phyloP scores from a whole-genome alignment of 768 basidiomycete species.

The Russula sp. region DNA sequence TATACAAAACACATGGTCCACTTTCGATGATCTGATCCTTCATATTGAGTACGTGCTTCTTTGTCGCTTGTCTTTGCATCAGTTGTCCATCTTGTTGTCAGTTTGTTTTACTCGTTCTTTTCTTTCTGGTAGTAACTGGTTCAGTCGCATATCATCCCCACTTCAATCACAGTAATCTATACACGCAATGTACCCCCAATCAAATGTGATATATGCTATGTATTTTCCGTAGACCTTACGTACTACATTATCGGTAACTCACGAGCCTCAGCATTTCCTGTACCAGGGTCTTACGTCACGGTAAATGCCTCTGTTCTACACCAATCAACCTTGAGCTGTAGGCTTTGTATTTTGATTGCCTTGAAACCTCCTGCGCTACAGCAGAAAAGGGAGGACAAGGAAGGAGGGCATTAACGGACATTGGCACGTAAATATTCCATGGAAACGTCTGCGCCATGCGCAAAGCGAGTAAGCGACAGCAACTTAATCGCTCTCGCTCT shows the following conservation, averaged over 20 bases:
- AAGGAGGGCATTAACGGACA: no score
- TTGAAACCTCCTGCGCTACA: no score
- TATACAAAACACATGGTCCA: not conserved
- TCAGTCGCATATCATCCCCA: not conserved
- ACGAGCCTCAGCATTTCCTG: not conserved
- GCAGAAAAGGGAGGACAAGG: no score
- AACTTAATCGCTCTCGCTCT: constrained; percentile 32
- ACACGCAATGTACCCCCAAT: constrained; percentile 13
- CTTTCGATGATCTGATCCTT: not conserved
- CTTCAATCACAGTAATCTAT: not conserved
- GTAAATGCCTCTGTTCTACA: not conserved
- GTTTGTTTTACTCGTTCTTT: not conserved
- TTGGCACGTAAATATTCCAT: not conserved
- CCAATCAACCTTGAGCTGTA: not conserved
- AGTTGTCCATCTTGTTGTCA: constrained; percentile 1
- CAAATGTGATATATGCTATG: constrained; percentile 3
- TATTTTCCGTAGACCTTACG: constrained; percentile 6
- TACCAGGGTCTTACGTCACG: not conserved
- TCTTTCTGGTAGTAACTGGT: not conserved
- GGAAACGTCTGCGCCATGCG: not conserved
- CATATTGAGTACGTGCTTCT: not conserved
- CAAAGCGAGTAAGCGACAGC: not conserved
- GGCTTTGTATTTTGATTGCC: no score
- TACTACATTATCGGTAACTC: constrained; percentile 1
- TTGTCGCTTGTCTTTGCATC: constrained; percentile 12